Percentiles rank a stretch among this genome's conserved stretches.
phyloP scores from a whole-genome alignment of 1,284 basidiomycete species.

The Sanghuangporus weigelae region DNA sequence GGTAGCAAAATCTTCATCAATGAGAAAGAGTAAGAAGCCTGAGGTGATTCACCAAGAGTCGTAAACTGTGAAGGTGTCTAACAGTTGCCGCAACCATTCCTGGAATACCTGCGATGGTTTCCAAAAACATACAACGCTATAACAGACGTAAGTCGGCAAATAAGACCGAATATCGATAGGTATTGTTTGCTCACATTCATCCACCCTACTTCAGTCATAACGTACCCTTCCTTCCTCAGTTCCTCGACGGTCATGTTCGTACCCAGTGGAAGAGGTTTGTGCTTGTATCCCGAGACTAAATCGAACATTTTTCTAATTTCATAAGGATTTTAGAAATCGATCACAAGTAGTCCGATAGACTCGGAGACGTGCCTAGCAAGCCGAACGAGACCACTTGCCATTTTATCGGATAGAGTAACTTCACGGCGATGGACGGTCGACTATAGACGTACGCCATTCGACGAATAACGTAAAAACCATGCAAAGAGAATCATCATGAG shows the following conservation, averaged over 20 bases:
- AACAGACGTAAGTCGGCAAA: background rate
- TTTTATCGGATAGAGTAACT: slow-evolving; percentile 65
- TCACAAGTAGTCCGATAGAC: background rate
- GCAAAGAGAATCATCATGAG: too few relatives aligned
- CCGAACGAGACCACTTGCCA: slow-evolving; percentile 62
- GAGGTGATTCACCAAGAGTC: slow-evolving; percentile 61
- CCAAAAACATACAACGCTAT: slow-evolving; percentile 82
- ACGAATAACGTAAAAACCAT: background rate
- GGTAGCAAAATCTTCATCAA: slow-evolving; percentile 10
- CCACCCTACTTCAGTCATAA: slow-evolving; percentile 76
- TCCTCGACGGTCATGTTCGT: slow-evolving; percentile 62
- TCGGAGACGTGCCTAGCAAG: slow-evolving; percentile 45
- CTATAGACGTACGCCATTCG: background rate
- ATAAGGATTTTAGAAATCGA: background rate
- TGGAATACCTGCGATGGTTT: slow-evolving; percentile 89
- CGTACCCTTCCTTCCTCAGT: slow-evolving; percentile 65
- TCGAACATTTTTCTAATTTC: slow-evolving; percentile 61
- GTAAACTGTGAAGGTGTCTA: slow-evolving; percentile 77
- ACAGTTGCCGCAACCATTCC: slow-evolving; percentile 92
- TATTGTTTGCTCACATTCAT: slow-evolving; percentile 43
- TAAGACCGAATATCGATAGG: background rate
- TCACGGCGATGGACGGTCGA: slow-evolving; percentile 70
- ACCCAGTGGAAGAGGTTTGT: slow-evolving; percentile 57
- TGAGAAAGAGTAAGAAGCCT: background rate
- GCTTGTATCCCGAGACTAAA: slow-evolving; percentile 75